Percentiles rank a stretch among this genome's conserved stretches.
Evolutionary conservation across 768 basidiomycete genomes (phyloP).

Genomic region (Pleurotus giganteus): DNA sequence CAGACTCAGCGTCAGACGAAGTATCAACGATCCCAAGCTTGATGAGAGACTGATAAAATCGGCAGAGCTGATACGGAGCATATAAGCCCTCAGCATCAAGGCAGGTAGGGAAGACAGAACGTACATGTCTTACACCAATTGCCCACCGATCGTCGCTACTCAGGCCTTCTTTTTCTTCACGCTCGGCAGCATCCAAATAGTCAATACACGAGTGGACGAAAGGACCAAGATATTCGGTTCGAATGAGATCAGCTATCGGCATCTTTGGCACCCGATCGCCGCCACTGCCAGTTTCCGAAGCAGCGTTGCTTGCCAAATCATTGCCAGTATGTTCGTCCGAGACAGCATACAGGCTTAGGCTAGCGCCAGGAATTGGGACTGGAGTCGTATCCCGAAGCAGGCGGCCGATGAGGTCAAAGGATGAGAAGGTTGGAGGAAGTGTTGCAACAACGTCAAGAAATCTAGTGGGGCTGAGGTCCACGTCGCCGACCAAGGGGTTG

Average conservation of each 20-base stretch:
- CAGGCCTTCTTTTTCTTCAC: constrained; percentile 64
- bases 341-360: too few species aligned
- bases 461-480: constrained; percentile 33
- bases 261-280: constrained; percentile 25
- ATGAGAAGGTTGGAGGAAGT: constrained; percentile 69
- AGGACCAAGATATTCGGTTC: constrained; percentile 62
- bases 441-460: constrained; percentile 64
- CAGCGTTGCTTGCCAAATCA: too few species aligned
- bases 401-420: constrained; percentile 72
- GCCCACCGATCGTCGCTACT: constrained; percentile 73
- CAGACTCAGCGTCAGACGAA: constrained; percentile 60
- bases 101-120: constrained; percentile 20
- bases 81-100: constrained; percentile 3
- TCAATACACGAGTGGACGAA: constrained; percentile 71
- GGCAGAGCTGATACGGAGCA: constrained; percentile 53
- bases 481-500: background rate
- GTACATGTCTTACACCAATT: constrained; percentile 69
- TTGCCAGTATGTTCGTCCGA: constrained; percentile 32
- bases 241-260: constrained; percentile 63
- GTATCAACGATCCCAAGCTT: constrained; percentile 65
- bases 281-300: constrained; percentile 25
- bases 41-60: constrained; percentile 72
- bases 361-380: constrained; percentile 25
- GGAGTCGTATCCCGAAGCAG: constrained; percentile 60
- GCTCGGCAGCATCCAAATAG: constrained; percentile 69